These are phyloP conservation scores for Aspergillus sparsus DNA, from an alignment of 495 filamentous ascomycete genomes.

Conservation along the genomic window DNA sequence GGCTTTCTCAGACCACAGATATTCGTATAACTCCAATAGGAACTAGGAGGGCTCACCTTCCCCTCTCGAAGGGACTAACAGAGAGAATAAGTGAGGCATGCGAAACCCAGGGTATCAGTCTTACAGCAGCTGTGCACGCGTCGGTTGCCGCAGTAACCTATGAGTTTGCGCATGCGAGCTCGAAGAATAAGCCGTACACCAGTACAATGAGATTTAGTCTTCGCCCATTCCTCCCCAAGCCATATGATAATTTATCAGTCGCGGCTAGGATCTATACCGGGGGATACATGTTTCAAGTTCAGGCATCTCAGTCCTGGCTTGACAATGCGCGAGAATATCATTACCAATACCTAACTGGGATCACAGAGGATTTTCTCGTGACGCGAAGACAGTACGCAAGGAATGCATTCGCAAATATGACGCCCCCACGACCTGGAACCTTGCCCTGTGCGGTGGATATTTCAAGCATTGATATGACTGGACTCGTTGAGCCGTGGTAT, in stretches of 20 bases:
- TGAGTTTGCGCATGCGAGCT: slow-evolving; percentile 21
- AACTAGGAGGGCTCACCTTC: slow-evolving; percentile 18
- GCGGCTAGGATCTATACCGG: slow-evolving; percentile 32
- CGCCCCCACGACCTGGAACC: neutral
- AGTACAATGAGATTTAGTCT: slow-evolving; percentile 36
- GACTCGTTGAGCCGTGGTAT: neutral
- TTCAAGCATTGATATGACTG: neutral
- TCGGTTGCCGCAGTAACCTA: slow-evolving; percentile 31
- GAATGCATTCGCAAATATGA: neutral
- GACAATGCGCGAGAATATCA: slow-evolving; percentile 33
- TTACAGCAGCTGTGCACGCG: slow-evolving; percentile 33
- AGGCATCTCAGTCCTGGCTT: slow-evolving; percentile 25
- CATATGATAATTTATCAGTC: slow-evolving; percentile 26
- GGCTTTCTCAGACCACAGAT: slow-evolving; percentile 26
- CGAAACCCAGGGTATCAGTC: slow-evolving; percentile 18
- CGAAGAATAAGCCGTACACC: slow-evolving; percentile 30
- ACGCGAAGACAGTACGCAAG: slow-evolving; percentile 33
- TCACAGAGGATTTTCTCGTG: slow-evolving; percentile 25
- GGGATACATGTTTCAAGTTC: slow-evolving; percentile 28
- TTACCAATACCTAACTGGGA: slow-evolving; percentile 27
- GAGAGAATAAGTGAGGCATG: slow-evolving; percentile 16
- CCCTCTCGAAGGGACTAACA: slow-evolving; percentile 22
- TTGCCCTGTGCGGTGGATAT: neutral
- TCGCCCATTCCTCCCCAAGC: slow-evolving; percentile 30
- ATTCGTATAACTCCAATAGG: slow-evolving; percentile 21